phyloP scores from a whole-genome alignment of 169 alveolate genomes.

The Perkinsus olseni region DNA sequence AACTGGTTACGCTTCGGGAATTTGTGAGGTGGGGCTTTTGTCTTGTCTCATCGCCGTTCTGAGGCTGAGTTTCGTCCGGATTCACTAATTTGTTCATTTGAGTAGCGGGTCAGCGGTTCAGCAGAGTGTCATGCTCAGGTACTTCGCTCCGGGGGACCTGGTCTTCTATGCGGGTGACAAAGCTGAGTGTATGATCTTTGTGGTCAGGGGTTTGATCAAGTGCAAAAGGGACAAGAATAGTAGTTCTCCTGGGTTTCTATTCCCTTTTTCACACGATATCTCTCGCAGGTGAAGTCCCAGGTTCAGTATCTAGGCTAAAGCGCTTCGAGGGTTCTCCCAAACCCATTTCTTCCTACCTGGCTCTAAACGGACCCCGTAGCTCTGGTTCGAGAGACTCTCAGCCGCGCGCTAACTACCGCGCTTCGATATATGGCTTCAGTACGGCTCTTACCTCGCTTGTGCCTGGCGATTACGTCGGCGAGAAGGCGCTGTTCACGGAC shows the following conservation, averaged over 20 bases:
- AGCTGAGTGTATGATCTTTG: not conserved
- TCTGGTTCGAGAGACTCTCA: not conserved
- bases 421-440: not conserved
- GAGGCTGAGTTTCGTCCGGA: too few relatives aligned
- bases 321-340: too few relatives aligned
- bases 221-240: not conserved
- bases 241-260: not conserved
- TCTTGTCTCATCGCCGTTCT: too few relatives aligned
- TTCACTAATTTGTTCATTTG: too few relatives aligned
- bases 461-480: not conserved
- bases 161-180: not conserved
- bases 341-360: not conserved
- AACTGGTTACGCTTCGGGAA: too few relatives aligned
- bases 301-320: not conserved
- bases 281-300: not conserved
- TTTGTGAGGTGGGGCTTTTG: too few relatives aligned
- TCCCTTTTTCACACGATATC: too few relatives aligned
- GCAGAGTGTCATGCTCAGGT: too few relatives aligned
- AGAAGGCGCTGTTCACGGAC: not conserved
- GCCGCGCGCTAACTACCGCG: not conserved
- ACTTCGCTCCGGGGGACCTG: not conserved
- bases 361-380: not conserved
- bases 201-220: not conserved
- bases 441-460: not conserved
- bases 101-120: too few relatives aligned